Conservation (phyloP, 2,329 filamentous ascomycete genomes). For the Colletotrichum sidae region DNA sequence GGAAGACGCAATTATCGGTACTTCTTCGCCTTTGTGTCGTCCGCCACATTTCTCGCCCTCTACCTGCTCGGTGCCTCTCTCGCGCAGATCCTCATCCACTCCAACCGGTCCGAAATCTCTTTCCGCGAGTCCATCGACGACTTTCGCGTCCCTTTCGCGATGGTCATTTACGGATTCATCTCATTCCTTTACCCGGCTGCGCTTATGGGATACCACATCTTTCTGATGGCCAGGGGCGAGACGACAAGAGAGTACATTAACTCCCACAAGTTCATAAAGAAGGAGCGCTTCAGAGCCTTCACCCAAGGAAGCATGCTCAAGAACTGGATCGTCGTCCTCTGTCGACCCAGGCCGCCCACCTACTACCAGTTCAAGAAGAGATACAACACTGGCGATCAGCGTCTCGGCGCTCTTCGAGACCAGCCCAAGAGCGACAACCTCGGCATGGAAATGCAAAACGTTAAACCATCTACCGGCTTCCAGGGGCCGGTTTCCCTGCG, state of each 20-base stretch:
- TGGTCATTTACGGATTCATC: slow-evolving; percentile 85
- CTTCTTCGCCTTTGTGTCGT: slow-evolving; percentile 91
- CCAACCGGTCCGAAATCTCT: slow-evolving; percentile 69
- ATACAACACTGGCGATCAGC: slow-evolving; percentile 85
- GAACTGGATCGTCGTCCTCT: slow-evolving; percentile 86
- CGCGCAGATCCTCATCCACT: slow-evolving; percentile 83
- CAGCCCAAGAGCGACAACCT: slow-evolving; percentile 60
- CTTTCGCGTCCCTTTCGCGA: slow-evolving; percentile 85
- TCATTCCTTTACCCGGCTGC: slow-evolving; percentile 84
- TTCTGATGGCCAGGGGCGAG: slow-evolving; percentile 90
- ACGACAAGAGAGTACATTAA: slow-evolving; percentile 97
- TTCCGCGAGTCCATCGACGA: slow-evolving; percentile 77
- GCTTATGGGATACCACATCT: slow-evolving; percentile 89
- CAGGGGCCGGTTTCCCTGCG: slow-evolving; percentile 65
- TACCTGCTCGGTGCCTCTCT: slow-evolving; percentile 83
- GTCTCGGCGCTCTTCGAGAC: slow-evolving; percentile 69
- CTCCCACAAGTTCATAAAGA: slow-evolving; percentile 93
- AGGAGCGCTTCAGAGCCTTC: slow-evolving; percentile 91
- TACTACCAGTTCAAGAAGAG: slow-evolving; percentile 87
- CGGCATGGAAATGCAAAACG: slow-evolving; percentile 79
- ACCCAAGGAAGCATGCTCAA: slow-evolving; percentile 79
- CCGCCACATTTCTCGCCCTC: slow-evolving; percentile 79
- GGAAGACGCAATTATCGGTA: slow-evolving; percentile 97
- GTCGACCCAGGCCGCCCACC: slow-evolving; percentile 85
- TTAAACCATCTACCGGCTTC: slow-evolving; percentile 61